Base-by-base conservation (phyloP, 257 asterid genomes). In the Solanum dulcamara region DNA sequence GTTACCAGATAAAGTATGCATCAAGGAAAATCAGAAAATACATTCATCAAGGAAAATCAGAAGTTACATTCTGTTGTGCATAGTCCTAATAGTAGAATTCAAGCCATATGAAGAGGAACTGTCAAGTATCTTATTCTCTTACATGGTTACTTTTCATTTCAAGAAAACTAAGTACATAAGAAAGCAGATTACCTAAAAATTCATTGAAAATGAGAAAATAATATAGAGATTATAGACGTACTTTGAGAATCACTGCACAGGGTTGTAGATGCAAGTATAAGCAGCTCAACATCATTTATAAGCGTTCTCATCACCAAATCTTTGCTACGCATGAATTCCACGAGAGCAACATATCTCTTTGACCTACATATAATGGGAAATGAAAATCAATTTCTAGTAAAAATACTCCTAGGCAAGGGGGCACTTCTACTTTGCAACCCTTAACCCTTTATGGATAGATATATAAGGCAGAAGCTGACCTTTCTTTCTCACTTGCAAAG, bases 231-330 rank as follows among this genome's bases (percentile, higher is more conserved):
- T 80, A 51, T 30, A 40, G 55, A 71, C 44, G 87, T 77, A 94
- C 98, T 44, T 87, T 91, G 95, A 87, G 90, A 87, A 26, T 57
- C 3, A 24, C 30, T 57, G 15, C 18, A 86, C 86, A 94, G 85
- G 84, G 86, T 85, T 77, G 88, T 88, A 60, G 98, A 95, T 83
- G 93, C 40, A 82, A 94, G 90, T 53, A 95, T 89, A 85, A 95
- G 84, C 86, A 94, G 90, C 89, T 94, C 97, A 11, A 88, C 83
- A 38, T 90, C 93, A 33, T 85, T 91, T 33, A 90, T 92, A 80
- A 77, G 88, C 50, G 22, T 83, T 87, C 92, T 90, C 92, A 95
- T 57, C 24, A 91, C 94, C 87, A 86, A 51, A 85, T 91, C 90
- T n/a, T 79, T 51, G 30, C 5, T 33, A 42, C 48, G 70, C 53